Conservation (phyloP, 116 monocot genomes). For the Thalassia testudinum region DNA sequence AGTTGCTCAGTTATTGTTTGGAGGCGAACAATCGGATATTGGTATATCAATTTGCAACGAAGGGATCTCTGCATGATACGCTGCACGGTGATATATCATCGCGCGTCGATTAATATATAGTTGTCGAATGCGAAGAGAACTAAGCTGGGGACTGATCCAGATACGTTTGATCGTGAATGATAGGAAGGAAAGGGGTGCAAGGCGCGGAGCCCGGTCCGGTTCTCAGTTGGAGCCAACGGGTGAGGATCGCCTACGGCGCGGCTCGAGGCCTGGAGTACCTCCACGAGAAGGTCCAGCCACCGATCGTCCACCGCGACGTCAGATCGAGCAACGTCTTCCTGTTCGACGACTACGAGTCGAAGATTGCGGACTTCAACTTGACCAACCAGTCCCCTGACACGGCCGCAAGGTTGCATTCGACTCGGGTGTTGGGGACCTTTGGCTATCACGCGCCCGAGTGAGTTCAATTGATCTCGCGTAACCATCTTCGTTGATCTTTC, state of each 20-base stretch:
- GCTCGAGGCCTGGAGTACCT: slow-evolving; percentile 37
- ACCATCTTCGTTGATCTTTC: not conserved
- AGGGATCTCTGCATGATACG: slow-evolving; percentile 74
- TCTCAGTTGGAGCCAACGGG: slow-evolving; percentile 25
- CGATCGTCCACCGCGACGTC: slow-evolving; percentile 34
- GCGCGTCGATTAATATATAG: not conserved
- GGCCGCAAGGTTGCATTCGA: slow-evolving; percentile 31
- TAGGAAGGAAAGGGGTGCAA: slow-evolving; percentile 28
- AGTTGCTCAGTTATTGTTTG: slow-evolving; percentile 64
- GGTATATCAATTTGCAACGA: slow-evolving; percentile 56
- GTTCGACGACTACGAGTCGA: slow-evolving; percentile 27
- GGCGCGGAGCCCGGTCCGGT: slow-evolving; percentile 34
- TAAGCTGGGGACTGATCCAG: not conserved
- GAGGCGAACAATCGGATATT: slow-evolving; percentile 56
- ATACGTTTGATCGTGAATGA: not conserved
- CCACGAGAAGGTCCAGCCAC: slow-evolving; percentile 35
- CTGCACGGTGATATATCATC: slow-evolving; percentile 43
- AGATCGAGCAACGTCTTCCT: slow-evolving; percentile 39
- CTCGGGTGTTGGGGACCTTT: slow-evolving; percentile 34
- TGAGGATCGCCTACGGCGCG: slow-evolving; percentile 35
- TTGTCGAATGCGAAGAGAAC: not conserved
- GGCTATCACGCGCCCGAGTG: slow-evolving; percentile 50
- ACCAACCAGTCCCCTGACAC: slow-evolving; percentile 35
- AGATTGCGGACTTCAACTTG: slow-evolving; percentile 34
- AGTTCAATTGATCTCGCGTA: not conserved